Evolutionary conservation across 768 basidiomycete genomes (phyloP), one percentile per base, ranked within the genome.

Genomic region (Boletellus ananas): DNA sequence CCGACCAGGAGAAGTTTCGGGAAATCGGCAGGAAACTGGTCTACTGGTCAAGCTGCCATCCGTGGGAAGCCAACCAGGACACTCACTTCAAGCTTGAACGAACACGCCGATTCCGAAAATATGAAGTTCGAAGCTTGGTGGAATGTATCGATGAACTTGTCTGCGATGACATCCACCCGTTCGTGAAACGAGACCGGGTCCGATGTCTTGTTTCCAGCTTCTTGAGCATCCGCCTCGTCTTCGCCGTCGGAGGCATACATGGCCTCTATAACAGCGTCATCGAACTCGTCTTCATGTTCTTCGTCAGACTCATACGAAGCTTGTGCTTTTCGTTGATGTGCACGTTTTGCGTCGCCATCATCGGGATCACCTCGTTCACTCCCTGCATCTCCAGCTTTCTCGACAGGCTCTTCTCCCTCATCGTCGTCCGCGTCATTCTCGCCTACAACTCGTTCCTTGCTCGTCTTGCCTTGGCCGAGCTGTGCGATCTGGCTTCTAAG

Each of bases 1-100:
- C 94, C 95, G 42, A 98, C 92, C 37, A 99, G 78, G 18, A 99
- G 76, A 31, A 99, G 77, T 69, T 98, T 98, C 11, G 94, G 94
- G 65, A 93, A 85, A 59, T 90, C 83, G 38, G 87, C 80, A 11
- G 79, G 74, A 72, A 98, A 94, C 93, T 98, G 53, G n/a, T 39
- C 29, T 27, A 6, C 7, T 14, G 14, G 38, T 52, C 35, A 46
- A 45, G 25, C 21, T 27, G 34, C 16, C 36, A 27, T 45, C 20
- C 33, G n/a, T 6, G 3, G 6, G 23, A 16, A 47, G 31, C 29
- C 34, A 49, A n/a, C 12, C 18, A 46, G 18, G 47, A 43, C 20
- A 69, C 85, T 59, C 62, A 94, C 95, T 75, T 93, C 84, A 14
- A 99, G 79, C 51, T 85, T 80, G 65, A 98, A 89, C 39, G 78